These are phyloP conservation scores for Infundibulicybe gibba DNA, from an alignment of 768 basidiomycete species.

Conservation along the genomic window DNA sequence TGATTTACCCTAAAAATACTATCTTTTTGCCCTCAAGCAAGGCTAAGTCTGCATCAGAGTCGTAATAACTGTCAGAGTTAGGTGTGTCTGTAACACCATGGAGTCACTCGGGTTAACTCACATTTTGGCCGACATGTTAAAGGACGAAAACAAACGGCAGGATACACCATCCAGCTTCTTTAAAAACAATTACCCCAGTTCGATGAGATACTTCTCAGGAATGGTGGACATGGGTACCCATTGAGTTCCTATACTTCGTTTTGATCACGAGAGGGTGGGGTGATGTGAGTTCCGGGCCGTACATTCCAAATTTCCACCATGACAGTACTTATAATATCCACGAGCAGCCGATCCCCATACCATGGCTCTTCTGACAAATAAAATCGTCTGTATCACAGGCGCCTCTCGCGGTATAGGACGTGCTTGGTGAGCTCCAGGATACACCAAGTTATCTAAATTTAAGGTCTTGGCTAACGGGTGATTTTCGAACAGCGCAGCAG, in stretches of 20 bases:
- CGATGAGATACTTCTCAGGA: too few species aligned
- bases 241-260: too few species aligned
- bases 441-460: not conserved
- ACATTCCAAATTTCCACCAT: too few species aligned
- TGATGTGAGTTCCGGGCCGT: too few species aligned
- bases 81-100: not conserved
- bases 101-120: conserved; percentile 22
- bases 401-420: conserved; percentile 74
- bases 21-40: conserved; percentile 46
- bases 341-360: not conserved
- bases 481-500: conserved; percentile 40
- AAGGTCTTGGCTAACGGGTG: not conserved
- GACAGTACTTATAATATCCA: too few species aligned
- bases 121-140: conserved; percentile 50
- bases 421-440: conserved; percentile 38
- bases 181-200: too few species aligned
- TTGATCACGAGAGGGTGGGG: too few species aligned
- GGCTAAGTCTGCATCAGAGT: conserved; percentile 53
- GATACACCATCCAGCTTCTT: too few species aligned
- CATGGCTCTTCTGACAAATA: conserved; percentile 45
- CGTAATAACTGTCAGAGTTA: conserved; percentile 44
- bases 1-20: conserved; percentile 52
- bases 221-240: too few species aligned
- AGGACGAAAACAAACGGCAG: too few species aligned
- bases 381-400: conserved; percentile 70